These are phyloP conservation scores for Suaeda aralocaspica DNA, from an alignment of 148 eudicot genomes.

Conservation along the genomic window DNA sequence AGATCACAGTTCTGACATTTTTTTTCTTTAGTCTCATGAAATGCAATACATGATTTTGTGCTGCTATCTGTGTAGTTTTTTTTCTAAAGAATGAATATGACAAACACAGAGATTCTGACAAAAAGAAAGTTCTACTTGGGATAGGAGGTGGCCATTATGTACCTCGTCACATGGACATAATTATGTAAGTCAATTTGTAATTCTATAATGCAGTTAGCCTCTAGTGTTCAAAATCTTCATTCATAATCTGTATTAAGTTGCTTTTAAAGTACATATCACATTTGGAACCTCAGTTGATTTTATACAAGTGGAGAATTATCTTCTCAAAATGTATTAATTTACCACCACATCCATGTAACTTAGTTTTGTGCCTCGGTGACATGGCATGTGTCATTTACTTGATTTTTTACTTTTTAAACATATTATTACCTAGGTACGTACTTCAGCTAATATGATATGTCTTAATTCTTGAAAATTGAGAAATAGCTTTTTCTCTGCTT, in stretches of 20 bases:
- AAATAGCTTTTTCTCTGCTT: neutral
- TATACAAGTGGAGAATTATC: too few relatives aligned
- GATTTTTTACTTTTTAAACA: neutral
- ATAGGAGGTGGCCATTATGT: slow-evolving; percentile 95
- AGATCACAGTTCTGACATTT: neutral
- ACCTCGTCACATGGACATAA: slow-evolving; percentile 81
- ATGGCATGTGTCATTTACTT: neutral
- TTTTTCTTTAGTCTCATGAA: neutral
- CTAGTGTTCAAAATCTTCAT: neutral
- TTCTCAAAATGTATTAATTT: neutral
- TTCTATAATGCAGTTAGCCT: neutral
- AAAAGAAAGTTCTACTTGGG: slow-evolving; percentile 63
- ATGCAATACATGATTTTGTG: neutral
- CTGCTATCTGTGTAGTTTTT: slow-evolving; percentile 2
- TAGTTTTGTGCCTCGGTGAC: neutral
- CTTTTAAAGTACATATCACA: neutral
- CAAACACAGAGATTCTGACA: slow-evolving; percentile 42
- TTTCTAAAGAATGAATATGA: slow-evolving; percentile 11
- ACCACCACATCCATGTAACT: neutral
- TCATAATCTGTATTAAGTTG: neutral
- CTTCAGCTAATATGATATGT: neutral
- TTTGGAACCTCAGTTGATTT: neutral
- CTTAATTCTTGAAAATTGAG: neutral
- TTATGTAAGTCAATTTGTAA: slow-evolving; percentile 53
- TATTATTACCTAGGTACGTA: too few relatives aligned